These are phyloP conservation scores for Pestalotiopsis sp. DNA, from an alignment of 2,329 filamentous ascomycete species.

Conservation along the genomic window DNA sequence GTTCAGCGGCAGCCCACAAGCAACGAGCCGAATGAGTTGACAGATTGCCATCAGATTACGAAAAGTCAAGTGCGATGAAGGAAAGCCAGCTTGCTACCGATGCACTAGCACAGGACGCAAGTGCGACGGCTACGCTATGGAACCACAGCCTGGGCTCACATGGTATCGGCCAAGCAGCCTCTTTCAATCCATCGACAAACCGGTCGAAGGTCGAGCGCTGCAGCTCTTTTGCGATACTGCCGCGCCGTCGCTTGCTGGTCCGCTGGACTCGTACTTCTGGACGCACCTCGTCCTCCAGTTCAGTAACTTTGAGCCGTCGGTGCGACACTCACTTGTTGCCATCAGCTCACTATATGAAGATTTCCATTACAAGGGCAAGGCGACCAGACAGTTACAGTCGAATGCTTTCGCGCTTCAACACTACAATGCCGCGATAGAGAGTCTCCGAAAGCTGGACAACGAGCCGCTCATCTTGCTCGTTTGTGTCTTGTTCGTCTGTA, in stretches of 20 bases:
- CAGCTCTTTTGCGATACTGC: slow-evolving; percentile 41
- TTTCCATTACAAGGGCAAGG: background rate
- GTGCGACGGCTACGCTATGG: slow-evolving; percentile 34
- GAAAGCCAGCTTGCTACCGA: slow-evolving; percentile 17
- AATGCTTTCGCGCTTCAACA: slow-evolving; percentile 38
- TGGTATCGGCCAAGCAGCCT: slow-evolving; percentile 39
- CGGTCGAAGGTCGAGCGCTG: slow-evolving; percentile 33
- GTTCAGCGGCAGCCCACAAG: background rate
- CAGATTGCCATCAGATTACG: background rate
- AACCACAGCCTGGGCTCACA: slow-evolving; percentile 21
- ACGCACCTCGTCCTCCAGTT: slow-evolving; percentile 41
- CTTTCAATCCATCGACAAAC: slow-evolving; percentile 25
- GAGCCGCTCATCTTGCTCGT: slow-evolving; percentile 39
- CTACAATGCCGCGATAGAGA: slow-evolving; percentile 43
- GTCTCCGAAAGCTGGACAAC: slow-evolving; percentile 31
- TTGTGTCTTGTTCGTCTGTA: slow-evolving; percentile 45
- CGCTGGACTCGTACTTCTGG: slow-evolving; percentile 42
- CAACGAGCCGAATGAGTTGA: background rate
- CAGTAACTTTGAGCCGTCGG: slow-evolving; percentile 37
- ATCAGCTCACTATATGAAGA: slow-evolving; percentile 42
- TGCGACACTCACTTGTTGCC: slow-evolving; percentile 39
- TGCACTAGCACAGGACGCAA: slow-evolving; percentile 31
- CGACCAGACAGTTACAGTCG: slow-evolving; percentile 11
- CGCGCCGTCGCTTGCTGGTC: slow-evolving; percentile 37
- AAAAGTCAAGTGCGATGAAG: slow-evolving; percentile 13